phyloP scores from a whole-genome alignment of 768 basidiomycete genomes.

The Pleurotus djamor region DNA sequence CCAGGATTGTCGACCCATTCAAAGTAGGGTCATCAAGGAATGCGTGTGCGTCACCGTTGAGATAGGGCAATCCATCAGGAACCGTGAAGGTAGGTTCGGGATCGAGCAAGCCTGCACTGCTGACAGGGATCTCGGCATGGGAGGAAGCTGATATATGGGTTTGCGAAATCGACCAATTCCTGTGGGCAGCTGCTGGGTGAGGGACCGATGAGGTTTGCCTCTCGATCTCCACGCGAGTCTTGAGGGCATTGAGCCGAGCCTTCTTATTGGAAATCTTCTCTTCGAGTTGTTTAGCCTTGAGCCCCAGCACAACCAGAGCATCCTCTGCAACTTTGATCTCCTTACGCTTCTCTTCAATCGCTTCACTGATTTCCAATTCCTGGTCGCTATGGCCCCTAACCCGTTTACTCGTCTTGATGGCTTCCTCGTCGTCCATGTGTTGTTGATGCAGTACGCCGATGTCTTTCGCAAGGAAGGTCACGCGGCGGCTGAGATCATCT shows the following conservation, averaged over 20 bases:
- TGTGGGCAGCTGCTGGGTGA: conserved; percentile 17
- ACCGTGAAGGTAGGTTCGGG: neutral
- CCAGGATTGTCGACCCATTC: conserved; percentile 9
- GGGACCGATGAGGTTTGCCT: conserved; percentile 38
- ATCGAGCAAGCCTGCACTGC: neutral
- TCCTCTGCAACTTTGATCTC: conserved; percentile 71
- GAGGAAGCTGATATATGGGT: neutral
- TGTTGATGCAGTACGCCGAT: conserved; percentile 54
- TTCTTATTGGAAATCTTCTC: conserved; percentile 63
- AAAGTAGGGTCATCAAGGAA: conserved; percentile 24
- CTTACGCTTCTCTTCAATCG: conserved; percentile 54
- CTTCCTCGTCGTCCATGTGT: conserved; percentile 51
- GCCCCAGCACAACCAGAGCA: conserved; percentile 56
- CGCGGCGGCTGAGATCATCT: conserved; percentile 57
- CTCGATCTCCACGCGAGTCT: conserved; percentile 53
- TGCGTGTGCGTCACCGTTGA: conserved; percentile 18
- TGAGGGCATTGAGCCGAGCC: conserved; percentile 54
- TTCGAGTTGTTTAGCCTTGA: conserved; percentile 73
- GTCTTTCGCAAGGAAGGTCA: conserved; percentile 60
- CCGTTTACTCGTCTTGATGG: conserved; percentile 41
- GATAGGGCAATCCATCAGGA: neutral
- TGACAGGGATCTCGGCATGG: neutral
- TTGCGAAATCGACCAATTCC: neutral
- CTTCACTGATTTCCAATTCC: conserved; percentile 50
- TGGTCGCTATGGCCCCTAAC: conserved; percentile 36